Percentiles rank a stretch among this genome's conserved stretches.
Conservation (phyloP, 2,329 filamentous ascomycete species). For the Trichoderma gracile region DNA sequence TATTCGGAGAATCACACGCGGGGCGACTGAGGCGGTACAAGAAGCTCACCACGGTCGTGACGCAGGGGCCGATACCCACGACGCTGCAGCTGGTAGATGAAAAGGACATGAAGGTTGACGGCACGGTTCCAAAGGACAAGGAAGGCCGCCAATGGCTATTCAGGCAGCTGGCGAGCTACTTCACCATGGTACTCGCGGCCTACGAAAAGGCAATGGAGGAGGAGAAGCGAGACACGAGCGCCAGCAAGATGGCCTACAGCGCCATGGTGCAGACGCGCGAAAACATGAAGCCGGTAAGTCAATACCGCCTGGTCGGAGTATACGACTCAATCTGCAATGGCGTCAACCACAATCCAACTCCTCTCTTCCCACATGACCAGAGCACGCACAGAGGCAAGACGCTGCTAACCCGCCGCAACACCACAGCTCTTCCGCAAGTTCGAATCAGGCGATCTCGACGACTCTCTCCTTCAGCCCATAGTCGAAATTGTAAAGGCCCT, state of each 20-base stretch:
- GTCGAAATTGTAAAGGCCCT: conserved; percentile 90
- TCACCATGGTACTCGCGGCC: conserved; percentile 89
- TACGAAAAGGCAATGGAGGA: conserved; percentile 80
- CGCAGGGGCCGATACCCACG: conserved; percentile 82
- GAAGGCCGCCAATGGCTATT: conserved; percentile 72
- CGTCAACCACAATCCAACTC: too few species aligned
- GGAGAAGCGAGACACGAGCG: conserved; percentile 63
- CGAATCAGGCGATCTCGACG: conserved; percentile 76
- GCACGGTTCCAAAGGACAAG: conserved; percentile 61
- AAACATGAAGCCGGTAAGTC: conserved; percentile 73
- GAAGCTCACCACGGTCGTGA: conserved; percentile 62
- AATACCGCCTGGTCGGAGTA: neutral
- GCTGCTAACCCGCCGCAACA: neutral
- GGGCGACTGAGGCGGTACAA: conserved; percentile 70
- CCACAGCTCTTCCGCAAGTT: conserved; percentile 78
- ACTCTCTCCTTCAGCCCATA: conserved; percentile 76
- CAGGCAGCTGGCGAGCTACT: conserved; percentile 89
- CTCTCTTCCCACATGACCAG: neutral
- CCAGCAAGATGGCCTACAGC: conserved; percentile 77
- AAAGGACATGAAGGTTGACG: conserved; percentile 81
- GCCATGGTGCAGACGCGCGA: conserved; percentile 86
- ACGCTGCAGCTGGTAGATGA: conserved; percentile 77
- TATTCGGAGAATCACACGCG: conserved; percentile 81
- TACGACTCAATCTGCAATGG: too few species aligned
- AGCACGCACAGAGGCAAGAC: neutral